Conservation (phyloP, 257 asterid genomes). For the Solanum neorickii region DNA sequence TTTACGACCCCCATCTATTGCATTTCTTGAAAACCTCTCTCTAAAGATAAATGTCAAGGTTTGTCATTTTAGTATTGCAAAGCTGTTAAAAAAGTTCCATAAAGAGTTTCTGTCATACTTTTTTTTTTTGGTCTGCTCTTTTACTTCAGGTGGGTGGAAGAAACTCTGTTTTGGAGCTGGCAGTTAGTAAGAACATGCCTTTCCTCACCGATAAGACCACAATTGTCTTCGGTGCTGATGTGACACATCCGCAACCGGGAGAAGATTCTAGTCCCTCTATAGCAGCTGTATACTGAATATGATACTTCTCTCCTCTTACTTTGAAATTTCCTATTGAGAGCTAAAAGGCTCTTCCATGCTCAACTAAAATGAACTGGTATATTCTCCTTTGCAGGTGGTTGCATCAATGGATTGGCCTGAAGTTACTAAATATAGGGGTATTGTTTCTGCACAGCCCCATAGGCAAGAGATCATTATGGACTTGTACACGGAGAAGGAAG, state of each 20-base stretch:
- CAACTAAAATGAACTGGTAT: background rate
- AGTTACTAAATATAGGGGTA: conserved; percentile 55
- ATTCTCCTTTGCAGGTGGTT: conserved; percentile 49
- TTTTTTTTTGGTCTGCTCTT: background rate
- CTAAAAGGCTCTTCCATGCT: background rate
- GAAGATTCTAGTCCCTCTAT: conserved; percentile 82
- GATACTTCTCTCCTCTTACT: background rate
- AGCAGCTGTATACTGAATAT: conserved; percentile 47
- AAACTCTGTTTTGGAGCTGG: conserved; percentile 41
- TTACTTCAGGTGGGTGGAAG: conserved; percentile 64
- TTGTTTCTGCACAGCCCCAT: conserved; percentile 72
- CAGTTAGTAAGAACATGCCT: conserved; percentile 12
- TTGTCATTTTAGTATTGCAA: background rate
- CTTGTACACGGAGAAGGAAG: conserved; percentile 20
- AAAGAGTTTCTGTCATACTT: background rate
- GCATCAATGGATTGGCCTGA: conserved; percentile 96
- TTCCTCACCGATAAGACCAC: conserved; percentile 46
- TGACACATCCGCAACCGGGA: conserved; percentile 82
- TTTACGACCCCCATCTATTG: conserved; percentile 8
- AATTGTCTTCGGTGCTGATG: conserved; percentile 85
- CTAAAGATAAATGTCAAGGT: conserved; percentile 86
- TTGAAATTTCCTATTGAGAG: background rate
- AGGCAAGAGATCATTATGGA: conserved; percentile 63
- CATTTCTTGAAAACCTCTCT: conserved; percentile 63
- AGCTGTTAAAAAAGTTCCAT: background rate